A percentile compares a stretch with the other conserved stretches of the same genome.
These are phyloP conservation scores for Chrysanthemum makinoi DNA, from an alignment of 129 eudicot species.

Conservation along the genomic window DNA sequence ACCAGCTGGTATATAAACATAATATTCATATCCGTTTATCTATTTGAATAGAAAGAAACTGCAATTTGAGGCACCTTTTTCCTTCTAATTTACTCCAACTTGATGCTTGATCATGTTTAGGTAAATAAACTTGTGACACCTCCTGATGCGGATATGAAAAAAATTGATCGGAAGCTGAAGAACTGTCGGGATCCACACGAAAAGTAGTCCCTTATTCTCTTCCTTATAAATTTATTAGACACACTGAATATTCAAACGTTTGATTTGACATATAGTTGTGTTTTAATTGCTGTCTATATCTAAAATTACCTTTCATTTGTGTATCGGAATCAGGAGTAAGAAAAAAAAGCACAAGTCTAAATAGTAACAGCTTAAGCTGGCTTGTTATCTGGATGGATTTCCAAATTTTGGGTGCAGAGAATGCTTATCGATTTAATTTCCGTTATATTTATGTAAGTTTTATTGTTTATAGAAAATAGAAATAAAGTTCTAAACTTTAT, in stretches of 20 bases:
- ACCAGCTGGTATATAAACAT: slow-evolving; percentile 50
- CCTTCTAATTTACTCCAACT: slow-evolving; percentile 5
- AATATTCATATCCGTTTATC: background rate
- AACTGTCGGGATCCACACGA: slow-evolving; percentile 83
- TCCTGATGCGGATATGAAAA: slow-evolving; percentile 64
- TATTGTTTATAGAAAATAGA: background rate
- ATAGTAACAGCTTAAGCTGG: slow-evolving; percentile 31
- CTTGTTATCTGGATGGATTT: slow-evolving; percentile 20
- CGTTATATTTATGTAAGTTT: slow-evolving; percentile 12
- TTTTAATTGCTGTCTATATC: background rate
- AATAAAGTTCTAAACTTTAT: background rate
- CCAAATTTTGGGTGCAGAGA: slow-evolving; percentile 32
- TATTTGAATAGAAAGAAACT: background rate
- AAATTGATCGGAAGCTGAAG: slow-evolving; percentile 82
- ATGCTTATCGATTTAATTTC: slow-evolving; percentile 28
- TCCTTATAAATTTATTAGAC: no score
- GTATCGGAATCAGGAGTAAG: slow-evolving; percentile 57
- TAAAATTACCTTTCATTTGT: background rate
- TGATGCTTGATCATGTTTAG: slow-evolving; percentile 34
- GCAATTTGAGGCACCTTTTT: background rate
- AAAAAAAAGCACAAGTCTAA: slow-evolving; percentile 85
- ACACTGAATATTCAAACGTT: background rate
- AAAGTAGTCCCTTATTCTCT: slow-evolving; percentile 44
- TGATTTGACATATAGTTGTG: slow-evolving; percentile 1
- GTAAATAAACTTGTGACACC: slow-evolving; percentile 67